phyloP scores from a whole-genome alignment of 805 yeast species.

The Sugiyamaella boreocaroliniensis region DNA sequence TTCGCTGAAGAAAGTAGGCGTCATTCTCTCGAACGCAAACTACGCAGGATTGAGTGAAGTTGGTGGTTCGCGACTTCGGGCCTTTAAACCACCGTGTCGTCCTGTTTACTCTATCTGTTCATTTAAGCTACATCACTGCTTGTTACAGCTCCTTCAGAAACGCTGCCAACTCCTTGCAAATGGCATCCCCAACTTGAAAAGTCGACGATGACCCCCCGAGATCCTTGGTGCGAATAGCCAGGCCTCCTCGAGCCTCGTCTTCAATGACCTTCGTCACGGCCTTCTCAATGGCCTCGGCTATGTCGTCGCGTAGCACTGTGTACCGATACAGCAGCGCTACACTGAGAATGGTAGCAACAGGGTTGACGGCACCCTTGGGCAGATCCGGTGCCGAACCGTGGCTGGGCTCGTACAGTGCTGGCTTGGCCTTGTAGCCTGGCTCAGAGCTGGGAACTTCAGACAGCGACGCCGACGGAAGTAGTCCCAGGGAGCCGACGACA shows the following conservation, averaged over 20 bases:
- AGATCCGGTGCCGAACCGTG: conserved; percentile 99
- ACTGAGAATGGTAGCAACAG: conserved; percentile 95
- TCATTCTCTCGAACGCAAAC: too few relatives aligned
- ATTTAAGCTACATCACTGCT: too few relatives aligned
- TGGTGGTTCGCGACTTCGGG: too few relatives aligned
- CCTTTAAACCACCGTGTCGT: too few relatives aligned
- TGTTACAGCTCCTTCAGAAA: neutral
- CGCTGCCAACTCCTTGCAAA: conserved; percentile 1
- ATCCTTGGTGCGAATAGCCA: conserved; percentile 71
- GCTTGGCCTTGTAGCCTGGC: conserved; percentile 37
- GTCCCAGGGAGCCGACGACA: conserved; percentile 92
- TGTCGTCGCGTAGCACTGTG: conserved; percentile 76
- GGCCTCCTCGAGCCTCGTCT: conserved; percentile 37
- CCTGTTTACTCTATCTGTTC: too few relatives aligned
- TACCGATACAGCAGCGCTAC: conserved; percentile 95
- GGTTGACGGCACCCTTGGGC: conserved; percentile 80
- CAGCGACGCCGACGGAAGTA: conserved; percentile 88
- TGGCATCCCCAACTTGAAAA: conserved; percentile 11
- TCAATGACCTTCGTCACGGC: conserved; percentile 90
- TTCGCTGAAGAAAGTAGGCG: neutral
- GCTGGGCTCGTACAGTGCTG: conserved; percentile 95
- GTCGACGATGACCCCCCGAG: conserved; percentile 86
- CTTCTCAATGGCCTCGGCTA: conserved; percentile 78
- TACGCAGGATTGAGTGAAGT: too few relatives aligned
- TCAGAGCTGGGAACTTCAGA: conserved; percentile 90